Evolutionary conservation across 352 stramenopile species (phyloP).

Genomic region (Globisporangium yorkense): DNA sequence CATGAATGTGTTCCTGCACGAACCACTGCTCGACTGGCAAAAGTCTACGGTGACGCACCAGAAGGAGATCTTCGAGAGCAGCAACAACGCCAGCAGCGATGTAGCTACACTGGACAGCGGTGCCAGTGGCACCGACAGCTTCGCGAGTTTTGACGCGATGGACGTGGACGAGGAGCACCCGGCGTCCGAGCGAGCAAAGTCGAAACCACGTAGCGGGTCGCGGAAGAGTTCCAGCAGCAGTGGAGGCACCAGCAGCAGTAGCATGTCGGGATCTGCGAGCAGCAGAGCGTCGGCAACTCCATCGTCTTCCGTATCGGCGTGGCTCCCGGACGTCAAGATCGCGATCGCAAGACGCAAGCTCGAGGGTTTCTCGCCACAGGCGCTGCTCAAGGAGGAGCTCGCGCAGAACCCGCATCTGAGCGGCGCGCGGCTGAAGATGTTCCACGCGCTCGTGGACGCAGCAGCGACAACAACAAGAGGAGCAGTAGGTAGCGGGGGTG

Average conservation of each 20-base stretch:
- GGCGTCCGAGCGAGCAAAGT: constrained; percentile 3
- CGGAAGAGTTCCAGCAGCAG: not conserved
- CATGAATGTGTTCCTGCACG: constrained; percentile 90
- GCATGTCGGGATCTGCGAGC: not conserved
- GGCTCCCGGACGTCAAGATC: constrained; percentile 77
- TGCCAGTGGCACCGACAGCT: constrained; percentile 5
- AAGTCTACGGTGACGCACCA: constrained; percentile 60
- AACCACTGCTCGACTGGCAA: constrained; percentile 90
- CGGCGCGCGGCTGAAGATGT: constrained; percentile 43
- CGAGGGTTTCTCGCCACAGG: constrained; percentile 60
- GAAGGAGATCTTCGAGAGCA: constrained; percentile 41
- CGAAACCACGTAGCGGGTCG: not conserved
- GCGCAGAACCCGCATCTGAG: constrained; percentile 62
- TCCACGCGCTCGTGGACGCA: constrained; percentile 50
- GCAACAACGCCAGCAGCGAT: not conserved
- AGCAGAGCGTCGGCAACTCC: not conserved
- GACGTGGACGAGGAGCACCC: constrained; percentile 24
- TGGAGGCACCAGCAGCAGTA: not conserved
- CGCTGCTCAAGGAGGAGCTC: constrained; percentile 70
- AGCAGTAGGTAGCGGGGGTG: not conserved
- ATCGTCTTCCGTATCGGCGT: constrained; percentile 15
- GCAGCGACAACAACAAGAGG: not conserved
- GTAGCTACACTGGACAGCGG: constrained; percentile 15
- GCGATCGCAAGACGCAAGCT: constrained; percentile 66
- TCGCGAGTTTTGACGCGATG: constrained; percentile 3